Base-by-base conservation (phyloP, 805 yeast genomes). In the Saccharomycopsis sp. region DNA sequence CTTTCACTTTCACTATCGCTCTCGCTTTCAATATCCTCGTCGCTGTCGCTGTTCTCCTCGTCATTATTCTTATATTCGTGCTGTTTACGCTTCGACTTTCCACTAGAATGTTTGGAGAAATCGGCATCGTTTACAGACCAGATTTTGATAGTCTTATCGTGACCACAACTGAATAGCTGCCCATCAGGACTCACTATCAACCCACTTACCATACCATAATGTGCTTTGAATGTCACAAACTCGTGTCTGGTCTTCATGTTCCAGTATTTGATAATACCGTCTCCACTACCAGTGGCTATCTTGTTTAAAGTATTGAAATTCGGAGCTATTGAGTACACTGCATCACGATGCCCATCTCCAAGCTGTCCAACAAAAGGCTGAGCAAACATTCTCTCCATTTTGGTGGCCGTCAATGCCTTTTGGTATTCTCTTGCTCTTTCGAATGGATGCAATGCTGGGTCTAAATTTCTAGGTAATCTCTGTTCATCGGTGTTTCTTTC, bases 361-460 rank as follows among this genome's bases (percentile, higher is more conserved):
- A 94, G 73, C 69, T 94, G 98, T 0, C 96, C 97, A 20, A 96
- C 78, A 72, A 94, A 94, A 1, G 99, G 99, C 68, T 92, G 92
- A 0, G 99, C 98, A 79, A 94, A 94, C 88, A 94, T 86, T 64
- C 97, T 80, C 69, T 93, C 98, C 74, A 94, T 72, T 70, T 94
- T 94, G 15, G 98, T 92, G 25, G 99, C 98, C 58, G 89, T 93
- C 56, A 94, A 73, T 0, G 98, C 98, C 64, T 92, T 82, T 19
- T 97, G 89, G 68, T 94, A 94, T 72, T 94, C 99, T 69, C 99
- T 80, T 3, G 98, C 97, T 65, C 98, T 79, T 73, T 94, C 98
- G 68, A 94, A 93, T 0, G 97, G 99, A 74, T 94, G 99, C 53
- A 94, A 76, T 22, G 93, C 94, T 1, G 99, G 97, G 69, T 93